These are phyloP conservation scores for Rehmannia glutinosa DNA, from an alignment of 257 asterid genomes.

Conservation along the genomic window DNA sequence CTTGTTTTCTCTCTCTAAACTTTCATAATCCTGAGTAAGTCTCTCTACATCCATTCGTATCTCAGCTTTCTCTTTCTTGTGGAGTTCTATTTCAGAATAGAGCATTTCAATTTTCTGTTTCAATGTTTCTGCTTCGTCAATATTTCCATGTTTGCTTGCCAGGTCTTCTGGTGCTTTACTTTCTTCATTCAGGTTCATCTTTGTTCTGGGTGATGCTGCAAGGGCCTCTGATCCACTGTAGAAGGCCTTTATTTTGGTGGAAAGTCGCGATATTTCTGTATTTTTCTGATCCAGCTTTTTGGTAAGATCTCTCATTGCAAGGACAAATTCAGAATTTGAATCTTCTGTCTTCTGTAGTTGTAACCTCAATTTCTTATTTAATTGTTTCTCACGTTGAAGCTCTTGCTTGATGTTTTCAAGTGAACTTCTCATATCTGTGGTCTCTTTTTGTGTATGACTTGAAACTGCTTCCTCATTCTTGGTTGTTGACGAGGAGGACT, in stretches of 20 bases:
- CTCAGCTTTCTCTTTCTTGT: constrained; percentile 55
- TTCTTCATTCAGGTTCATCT: constrained; percentile 31
- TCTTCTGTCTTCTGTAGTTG: constrained; percentile 82
- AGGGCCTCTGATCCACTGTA: constrained; percentile 35
- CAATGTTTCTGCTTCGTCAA: constrained; percentile 47
- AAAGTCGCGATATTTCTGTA: constrained; percentile 56
- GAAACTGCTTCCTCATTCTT: constrained; percentile 30
- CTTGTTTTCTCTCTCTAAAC: constrained; percentile 45
- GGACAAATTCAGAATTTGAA: constrained; percentile 81
- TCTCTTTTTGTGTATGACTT: constrained; percentile 24
- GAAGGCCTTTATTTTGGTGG: constrained; percentile 44
- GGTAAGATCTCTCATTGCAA: constrained; percentile 72
- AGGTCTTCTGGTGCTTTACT: constrained; percentile 24
- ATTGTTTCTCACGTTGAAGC: constrained; percentile 57
- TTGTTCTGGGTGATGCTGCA: constrained; percentile 23
- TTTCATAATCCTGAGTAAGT: constrained; percentile 45
- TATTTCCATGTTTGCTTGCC: constrained; percentile 24
- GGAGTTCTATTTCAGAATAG: constrained; percentile 55
- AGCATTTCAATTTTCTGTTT: constrained; percentile 47
- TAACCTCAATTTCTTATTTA: constrained; percentile 49
- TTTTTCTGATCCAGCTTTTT: constrained; percentile 64
- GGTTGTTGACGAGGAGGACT: constrained; percentile 31
- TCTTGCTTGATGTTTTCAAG: constrained; percentile 52
- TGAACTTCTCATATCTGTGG: constrained; percentile 29
- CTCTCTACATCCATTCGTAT: constrained; percentile 40